Base-by-base conservation (phyloP, 192 early-diverging fungal genomes). In the Phycomyces nitens region DNA sequence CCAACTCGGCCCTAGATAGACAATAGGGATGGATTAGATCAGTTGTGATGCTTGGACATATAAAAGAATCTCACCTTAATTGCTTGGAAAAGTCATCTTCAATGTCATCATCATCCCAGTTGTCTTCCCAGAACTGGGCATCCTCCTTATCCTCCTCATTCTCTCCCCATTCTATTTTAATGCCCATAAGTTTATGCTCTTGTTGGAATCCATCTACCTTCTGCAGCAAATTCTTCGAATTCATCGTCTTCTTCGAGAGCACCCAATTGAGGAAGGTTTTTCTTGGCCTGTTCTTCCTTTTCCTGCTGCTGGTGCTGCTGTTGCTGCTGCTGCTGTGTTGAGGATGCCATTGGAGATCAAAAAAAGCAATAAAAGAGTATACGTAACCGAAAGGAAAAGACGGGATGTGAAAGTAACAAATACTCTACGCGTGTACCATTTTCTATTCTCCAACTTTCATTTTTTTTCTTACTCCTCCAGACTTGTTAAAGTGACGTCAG, bases 31-130 rank as follows among this genome's bases (percentile, higher is more conserved):
- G 44, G 2, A 18, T 47, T 47, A n/a, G 44, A 14, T 7, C 18
- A 44, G 3, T n/a, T n/a, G n/a, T n/a, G n/a, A n/a, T n/a, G n/a
- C n/a, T n/a, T n/a, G n/a, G n/a, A n/a, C n/a, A n/a, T n/a, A n/a
- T n/a, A 8, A 23, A 22, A 34, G 3, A 57, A 16, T 49, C 49
- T 61, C 68, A 80, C 83, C 77, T 80, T 55, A 96, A 75, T 78
- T 96, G 94, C 73, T 86, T 81, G n/a, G 94, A 89, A 74, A 96
- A 96, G 57, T 94, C 93, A 72, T 96, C 94, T 61, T 93, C 88
- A 44, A 90, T 72, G 71, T 92, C 88, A 59, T 94, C 94, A 60
- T 92, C 88, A 74, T 96, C 94, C 94, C 94, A 96, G 80, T 91
- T 88, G 41, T 93, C 89, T 53, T 90, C 86, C 92, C 92, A 93